Conservation (phyloP, 805 yeast species). For the Lipomyces orientalis region DNA sequence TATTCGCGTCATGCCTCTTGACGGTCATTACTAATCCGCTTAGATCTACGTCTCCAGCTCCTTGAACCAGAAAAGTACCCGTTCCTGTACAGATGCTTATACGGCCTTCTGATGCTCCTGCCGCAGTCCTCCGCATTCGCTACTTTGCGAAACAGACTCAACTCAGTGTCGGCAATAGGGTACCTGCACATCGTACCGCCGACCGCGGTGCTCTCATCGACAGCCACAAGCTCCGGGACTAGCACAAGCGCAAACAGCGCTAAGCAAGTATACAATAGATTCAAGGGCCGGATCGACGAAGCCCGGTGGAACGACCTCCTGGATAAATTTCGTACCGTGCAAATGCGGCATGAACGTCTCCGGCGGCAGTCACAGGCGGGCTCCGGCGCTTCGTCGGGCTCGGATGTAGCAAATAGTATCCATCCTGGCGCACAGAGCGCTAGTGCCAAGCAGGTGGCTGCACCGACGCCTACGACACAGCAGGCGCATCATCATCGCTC, state of each 20-base stretch:
- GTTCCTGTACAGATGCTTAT: constrained; percentile 80
- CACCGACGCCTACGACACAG: constrained; percentile 13
- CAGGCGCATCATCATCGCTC: constrained; percentile 32
- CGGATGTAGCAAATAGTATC: neutral
- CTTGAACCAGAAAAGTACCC: constrained; percentile 85
- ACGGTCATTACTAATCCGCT: neutral
- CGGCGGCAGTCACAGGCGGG: constrained; percentile 28
- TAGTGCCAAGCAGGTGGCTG: neutral
- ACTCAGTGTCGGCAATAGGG: constrained; percentile 55
- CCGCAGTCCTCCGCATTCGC: constrained; percentile 93
- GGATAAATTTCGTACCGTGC: constrained; percentile 57
- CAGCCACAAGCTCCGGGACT: constrained; percentile 36
- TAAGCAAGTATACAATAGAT: constrained; percentile 27
- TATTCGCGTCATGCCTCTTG: no score
- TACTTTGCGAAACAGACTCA: constrained; percentile 77
- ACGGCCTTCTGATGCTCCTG: constrained; percentile 88
- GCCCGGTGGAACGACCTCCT: constrained; percentile 53
- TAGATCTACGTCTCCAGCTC: constrained; percentile 79
- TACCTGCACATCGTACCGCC: constrained; percentile 43
- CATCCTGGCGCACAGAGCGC: neutral
- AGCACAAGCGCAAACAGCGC: constrained; percentile 11
- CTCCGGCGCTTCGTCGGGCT: neutral
- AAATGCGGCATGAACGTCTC: constrained; percentile 48
- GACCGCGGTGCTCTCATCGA: constrained; percentile 12
- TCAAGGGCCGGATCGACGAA: constrained; percentile 38